Evolutionary conservation across 2,329 filamentous ascomycete genomes (phyloP), one percentile per base, ranked within the genome.

Genomic region (Talaromyces piceae): DNA sequence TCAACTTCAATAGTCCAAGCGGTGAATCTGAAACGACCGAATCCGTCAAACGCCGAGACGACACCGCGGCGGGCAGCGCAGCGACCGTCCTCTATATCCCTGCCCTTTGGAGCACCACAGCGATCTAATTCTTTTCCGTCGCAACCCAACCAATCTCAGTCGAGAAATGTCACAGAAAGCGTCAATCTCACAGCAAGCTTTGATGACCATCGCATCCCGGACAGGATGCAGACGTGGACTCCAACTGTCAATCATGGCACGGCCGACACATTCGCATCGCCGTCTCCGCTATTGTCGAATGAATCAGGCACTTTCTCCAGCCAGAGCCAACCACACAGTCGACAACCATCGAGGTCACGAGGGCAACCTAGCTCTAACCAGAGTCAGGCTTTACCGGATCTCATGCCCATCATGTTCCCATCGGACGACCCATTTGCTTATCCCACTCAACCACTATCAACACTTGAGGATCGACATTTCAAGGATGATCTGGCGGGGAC

Each of bases 341-440:
- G 51, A 26, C 50, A 47, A 20, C 54, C 50, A 30, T 55, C 61
- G 28, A 59, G 61, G 13, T 55, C 67, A 11, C 67, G 66, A 31
- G 65, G 63, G 33, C n/a, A n/a, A n/a, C 64, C 70, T 49, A 60
- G 60, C 27, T 65, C 61, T 45, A 47, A 58, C n/a, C n/a, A n/a
- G n/a, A n/a, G n/a, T 6, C 56, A 55, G 31, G 66, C 67, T 49
- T 64, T 76, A 13, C 73, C 73, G 1, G 74, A 76, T 57, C 62
- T 77, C 33, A 73, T 73, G 67, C 71, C 70, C 7, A 73, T 76
- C 58, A 77, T 77, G 74, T 77, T 73, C 54, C 73, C 74, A 3
- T 75, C 73, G 2, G 69, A 70, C 51, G 73, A 77, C 51, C 74
- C 74, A 12, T 76, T 76, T 53, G 74, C 73, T 4, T 77, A 77